phyloP scores from a whole-genome alignment of 345 rosid species.

The Hibiscus mutabilis region DNA sequence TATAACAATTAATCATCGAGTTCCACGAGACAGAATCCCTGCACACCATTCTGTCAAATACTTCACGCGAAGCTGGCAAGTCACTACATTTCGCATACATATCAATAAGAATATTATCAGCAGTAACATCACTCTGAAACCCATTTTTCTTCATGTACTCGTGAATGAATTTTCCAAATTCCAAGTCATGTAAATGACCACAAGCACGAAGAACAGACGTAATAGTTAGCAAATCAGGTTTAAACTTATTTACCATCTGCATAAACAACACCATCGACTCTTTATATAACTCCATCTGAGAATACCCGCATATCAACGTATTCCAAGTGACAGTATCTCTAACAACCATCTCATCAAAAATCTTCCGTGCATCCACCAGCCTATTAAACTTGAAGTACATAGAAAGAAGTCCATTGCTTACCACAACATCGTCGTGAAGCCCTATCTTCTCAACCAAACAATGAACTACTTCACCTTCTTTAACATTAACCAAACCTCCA shows the following conservation, averaged over 20 bases:
- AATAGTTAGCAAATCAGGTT: constrained; percentile 47
- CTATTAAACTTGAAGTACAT: constrained; percentile 52
- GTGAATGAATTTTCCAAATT: constrained; percentile 40
- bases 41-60: constrained; percentile 36
- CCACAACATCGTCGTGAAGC: constrained; percentile 25
- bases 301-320: constrained; percentile 53
- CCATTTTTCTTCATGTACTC: constrained; percentile 34
- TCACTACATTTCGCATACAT: constrained; percentile 54
- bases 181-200: constrained; percentile 34
- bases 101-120: constrained; percentile 44
- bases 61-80: constrained; percentile 35
- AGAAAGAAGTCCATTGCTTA: constrained; percentile 51
- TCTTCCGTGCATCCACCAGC: constrained; percentile 28
- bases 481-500: constrained; percentile 37
- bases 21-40: constrained; percentile 62
- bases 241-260: constrained; percentile 32
- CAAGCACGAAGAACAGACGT: constrained; percentile 56
- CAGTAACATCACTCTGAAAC: constrained; percentile 29
- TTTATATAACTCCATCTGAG: constrained; percentile 32
- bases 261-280: constrained; percentile 39
- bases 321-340: constrained; percentile 58
- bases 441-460: constrained; percentile 48
- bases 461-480: constrained; percentile 40
- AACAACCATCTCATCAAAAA: constrained; percentile 46
- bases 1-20: constrained; percentile 44